Evolutionary conservation across 192 early-diverging fungal genomes (phyloP), one percentile per base, ranked within the genome.

Genomic region (Cladochytrium replicatum): DNA sequence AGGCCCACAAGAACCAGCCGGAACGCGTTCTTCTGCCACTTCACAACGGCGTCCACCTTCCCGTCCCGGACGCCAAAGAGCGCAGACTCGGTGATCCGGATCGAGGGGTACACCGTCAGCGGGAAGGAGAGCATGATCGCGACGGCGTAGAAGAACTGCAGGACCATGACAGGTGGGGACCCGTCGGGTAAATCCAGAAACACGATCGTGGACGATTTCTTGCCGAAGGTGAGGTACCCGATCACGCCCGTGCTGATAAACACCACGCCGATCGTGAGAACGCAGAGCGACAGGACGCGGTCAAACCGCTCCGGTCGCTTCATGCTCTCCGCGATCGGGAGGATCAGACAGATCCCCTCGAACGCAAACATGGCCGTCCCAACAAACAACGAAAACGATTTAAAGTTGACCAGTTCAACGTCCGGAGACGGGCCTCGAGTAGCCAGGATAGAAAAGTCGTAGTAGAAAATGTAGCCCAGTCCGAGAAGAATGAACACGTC

Each of bases 121-220:
- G 93, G 93, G 41, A 93, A 91, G 6, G 89, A 91, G 23, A 95
- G 69, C 67, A 89, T 80, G 52, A 97, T 97, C 19, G 93, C 91
- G 40, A 95, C 64, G 27, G 87, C 84, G 60, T 97, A 96, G 4
- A 96, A 55, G 39, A 77, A 69, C 63, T 96, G 89, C 31, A 96
- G 71, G 29, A 68, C 64, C 47, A 74, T 65, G 4, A 87, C 86
- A 45, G 77, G 55, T 22, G 71, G 76, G 29, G 64, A 62, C 41
- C 69, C 67, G n/a, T 71, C 65, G 15, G 92, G 91, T 55, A 97
- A 60, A 64, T 92, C 91, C 21, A 92, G 69, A 40, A 97, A 74
- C 11, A 95, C 79, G 30, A 95, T 83, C 0, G 93, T 86, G 51
- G 89, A 76, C 21, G 93, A 85, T 28, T 82, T 64, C 22, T 72